phyloP scores from a whole-genome alignment of 306 rosid species.

The Castanopsis chinensis region DNA sequence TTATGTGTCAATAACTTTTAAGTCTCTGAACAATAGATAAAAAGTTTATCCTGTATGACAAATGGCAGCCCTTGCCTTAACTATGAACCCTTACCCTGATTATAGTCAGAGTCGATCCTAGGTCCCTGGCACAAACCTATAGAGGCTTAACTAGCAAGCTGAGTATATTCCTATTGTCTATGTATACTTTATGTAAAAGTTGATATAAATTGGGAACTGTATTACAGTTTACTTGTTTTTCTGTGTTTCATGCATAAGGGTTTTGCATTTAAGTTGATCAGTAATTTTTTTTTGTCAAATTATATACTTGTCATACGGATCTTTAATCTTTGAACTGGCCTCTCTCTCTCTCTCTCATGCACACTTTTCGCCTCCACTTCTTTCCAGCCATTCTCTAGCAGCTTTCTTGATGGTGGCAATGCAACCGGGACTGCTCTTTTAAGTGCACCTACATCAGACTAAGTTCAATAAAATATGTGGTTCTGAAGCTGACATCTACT shows the following conservation, averaged over 20 bases:
- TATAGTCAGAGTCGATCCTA: background rate
- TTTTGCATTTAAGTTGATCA: background rate
- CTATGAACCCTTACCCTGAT: background rate
- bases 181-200: background rate
- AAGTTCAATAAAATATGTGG: constrained; percentile 20
- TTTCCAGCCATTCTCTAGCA: constrained; percentile 56
- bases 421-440: constrained; percentile 38
- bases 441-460: constrained; percentile 41
- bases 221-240: background rate
- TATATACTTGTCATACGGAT: background rate
- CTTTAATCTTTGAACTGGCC: background rate
- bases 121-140: background rate
- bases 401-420: constrained; percentile 68
- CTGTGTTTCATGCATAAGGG: background rate
- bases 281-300: background rate
- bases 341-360: constrained; percentile 4
- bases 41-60: background rate
- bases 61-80: background rate
- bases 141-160: background rate
- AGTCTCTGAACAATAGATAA: background rate
- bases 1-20: background rate
- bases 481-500: background rate
- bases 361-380: constrained; percentile 15
- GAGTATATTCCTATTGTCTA: background rate
- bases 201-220: background rate